These are phyloP conservation scores for Cladophialophora bantiana DNA, from an alignment of 2,329 filamentous ascomycete genomes.

Conservation along the genomic window DNA sequence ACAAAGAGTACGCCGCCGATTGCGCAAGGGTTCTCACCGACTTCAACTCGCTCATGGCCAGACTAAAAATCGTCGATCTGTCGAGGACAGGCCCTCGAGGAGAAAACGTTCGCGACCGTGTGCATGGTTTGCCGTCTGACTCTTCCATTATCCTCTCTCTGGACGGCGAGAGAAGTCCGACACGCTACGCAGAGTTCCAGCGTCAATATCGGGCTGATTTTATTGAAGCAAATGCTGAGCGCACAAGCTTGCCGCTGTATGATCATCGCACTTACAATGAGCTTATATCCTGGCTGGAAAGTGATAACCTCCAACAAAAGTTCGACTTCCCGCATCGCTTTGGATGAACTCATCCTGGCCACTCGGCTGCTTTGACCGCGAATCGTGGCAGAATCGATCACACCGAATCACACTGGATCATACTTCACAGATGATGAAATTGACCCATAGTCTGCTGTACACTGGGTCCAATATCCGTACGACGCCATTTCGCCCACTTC, in stretches of 20 bases:
- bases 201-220: slow-evolving; percentile 14
- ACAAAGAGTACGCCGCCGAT: slow-evolving; percentile 29
- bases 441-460: background rate
- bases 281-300: slow-evolving; percentile 25
- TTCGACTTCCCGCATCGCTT: slow-evolving; percentile 25
- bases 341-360: slow-evolving; percentile 2
- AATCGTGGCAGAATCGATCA: background rate
- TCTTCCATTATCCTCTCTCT: slow-evolving; percentile 19
- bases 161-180: background rate
- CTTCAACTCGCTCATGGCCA: slow-evolving; percentile 23
- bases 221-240: background rate
- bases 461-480: background rate
- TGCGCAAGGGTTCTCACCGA: slow-evolving; percentile 25
- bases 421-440: no score
- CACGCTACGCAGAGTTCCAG: slow-evolving; percentile 14
- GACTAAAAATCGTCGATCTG: slow-evolving; percentile 21
- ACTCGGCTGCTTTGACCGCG: background rate
- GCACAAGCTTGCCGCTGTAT: background rate
- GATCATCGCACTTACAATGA: slow-evolving; percentile 22
- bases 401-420: background rate
- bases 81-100: slow-evolving; percentile 13
- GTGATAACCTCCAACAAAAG: slow-evolving; percentile 24
- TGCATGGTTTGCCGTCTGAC: slow-evolving; percentile 16
- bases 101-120: slow-evolving; percentile 1
- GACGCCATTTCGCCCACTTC: background rate